Evolutionary conservation across 306 rosid genomes (phyloP), one percentile per base, ranked within the genome.

Genomic region (Leucaena leucocephala): DNA sequence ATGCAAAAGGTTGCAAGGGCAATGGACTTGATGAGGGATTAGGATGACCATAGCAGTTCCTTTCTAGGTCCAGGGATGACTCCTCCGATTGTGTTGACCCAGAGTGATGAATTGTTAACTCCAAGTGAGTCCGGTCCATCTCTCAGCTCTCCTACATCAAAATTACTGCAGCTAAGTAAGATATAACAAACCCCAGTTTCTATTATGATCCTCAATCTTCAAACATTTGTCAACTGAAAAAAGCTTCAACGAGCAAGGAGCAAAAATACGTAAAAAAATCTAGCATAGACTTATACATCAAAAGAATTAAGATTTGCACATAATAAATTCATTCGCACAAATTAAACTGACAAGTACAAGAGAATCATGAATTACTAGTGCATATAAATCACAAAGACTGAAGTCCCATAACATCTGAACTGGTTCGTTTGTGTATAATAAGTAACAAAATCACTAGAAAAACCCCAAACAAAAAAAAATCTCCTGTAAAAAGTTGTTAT

Each of bases 51-150:
- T 84, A 85, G 83, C 79, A 87, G 80, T 86, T 91, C 79, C 92
- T 92, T 85, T 93, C 99, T 74, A 93, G 77, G 84, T 96, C 96
- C 79, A 93, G 62, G 65, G 94, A 88, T 35, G 96, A 96, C 86
- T 93, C 98, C 78, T 86, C 97, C 6, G 99, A 91, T 64, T 89
- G 97, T 48, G 97, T 77, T 83, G 97, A 91, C 64, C 93, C 98
- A 50, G 92, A 89, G 76, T 87, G 91, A 85, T 89, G 89, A 83
- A 82, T 82, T 81, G 89, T 90, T 72, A 90, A 77, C 84, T 87
- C 88, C 78, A 89, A 81, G 46, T 72, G 89, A 84, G 83, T 79
- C 83, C 84, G 85, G 82, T 86, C 89, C 99, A 95, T 95, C 87
- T 79, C 84, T 85, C 85, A 87, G 84, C 89, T 84, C 90, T 83